Percentiles rank a stretch among this genome's conserved stretches.
Evolutionary conservation across 2,329 filamentous ascomycete species (phyloP).

Genomic region (Septoria linicola): DNA sequence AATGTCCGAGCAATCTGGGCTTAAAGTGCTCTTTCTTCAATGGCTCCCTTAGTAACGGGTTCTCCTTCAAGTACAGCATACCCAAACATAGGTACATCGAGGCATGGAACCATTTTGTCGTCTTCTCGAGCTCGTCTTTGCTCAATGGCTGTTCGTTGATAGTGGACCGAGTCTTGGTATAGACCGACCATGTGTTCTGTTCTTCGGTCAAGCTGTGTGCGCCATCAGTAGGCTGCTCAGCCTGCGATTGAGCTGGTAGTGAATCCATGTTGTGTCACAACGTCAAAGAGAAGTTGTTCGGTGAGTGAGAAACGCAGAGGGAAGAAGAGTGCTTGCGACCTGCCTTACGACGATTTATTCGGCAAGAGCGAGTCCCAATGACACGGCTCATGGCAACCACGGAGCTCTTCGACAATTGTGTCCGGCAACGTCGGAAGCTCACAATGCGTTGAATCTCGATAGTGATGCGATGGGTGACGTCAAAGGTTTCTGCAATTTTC

Average conservation of each 20-base stretch:
- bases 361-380: too few relatives aligned
- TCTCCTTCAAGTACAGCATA: conserved; percentile 76
- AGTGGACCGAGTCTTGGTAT: conserved; percentile 35
- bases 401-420: too few relatives aligned
- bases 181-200: conserved; percentile 35
- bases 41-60: conserved; percentile 69
- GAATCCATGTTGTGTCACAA: conserved; percentile 1
- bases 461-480: conserved; percentile 8
- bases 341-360: too few relatives aligned
- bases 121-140: conserved; percentile 65
- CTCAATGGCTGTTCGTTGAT: conserved; percentile 55
- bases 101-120: conserved; percentile 71
- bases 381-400: too few relatives aligned
- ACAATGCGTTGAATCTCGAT: too few relatives aligned
- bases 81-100: conserved; percentile 73
- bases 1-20: conserved; percentile 71
- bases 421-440: too few relatives aligned
- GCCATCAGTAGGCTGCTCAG: not conserved
- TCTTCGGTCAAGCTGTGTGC: conserved; percentile 24
- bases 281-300: not conserved
- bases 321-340: too few relatives aligned
- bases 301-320: not conserved
- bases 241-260: conserved; percentile 2
- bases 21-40: conserved; percentile 71
- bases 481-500: conserved; percentile 5